phyloP scores from a whole-genome alignment of 306 rosid species.

The Phaseolus lunatus region DNA sequence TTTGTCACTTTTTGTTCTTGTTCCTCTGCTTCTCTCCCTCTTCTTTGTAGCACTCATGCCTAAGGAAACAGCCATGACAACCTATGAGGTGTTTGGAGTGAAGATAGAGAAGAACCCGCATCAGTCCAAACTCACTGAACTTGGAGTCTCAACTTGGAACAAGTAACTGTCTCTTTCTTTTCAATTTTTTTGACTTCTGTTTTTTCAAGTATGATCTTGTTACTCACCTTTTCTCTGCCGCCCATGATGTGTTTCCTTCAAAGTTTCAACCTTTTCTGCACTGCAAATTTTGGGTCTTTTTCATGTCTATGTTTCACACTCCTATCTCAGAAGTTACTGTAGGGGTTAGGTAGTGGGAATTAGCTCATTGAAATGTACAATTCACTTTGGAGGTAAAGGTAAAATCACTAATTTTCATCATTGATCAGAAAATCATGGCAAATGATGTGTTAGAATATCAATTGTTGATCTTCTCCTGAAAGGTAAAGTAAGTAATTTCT shows the following conservation, averaged over 20 bases:
- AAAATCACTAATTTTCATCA: neutral
- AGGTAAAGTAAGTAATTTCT: neutral
- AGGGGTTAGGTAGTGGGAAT: neutral
- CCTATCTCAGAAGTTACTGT: neutral
- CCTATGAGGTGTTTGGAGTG: slow-evolving; percentile 74
- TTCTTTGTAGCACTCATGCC: slow-evolving; percentile 5
- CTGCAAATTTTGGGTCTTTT: slow-evolving; percentile 40
- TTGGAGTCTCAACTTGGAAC: slow-evolving; percentile 77
- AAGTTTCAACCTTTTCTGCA: slow-evolving; percentile 40
- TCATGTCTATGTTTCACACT: neutral
- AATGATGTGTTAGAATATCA: neutral
- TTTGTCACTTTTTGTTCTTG: slow-evolving; percentile 26
- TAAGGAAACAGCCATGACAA: slow-evolving; percentile 47
- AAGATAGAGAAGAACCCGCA: slow-evolving; percentile 79
- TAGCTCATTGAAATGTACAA: neutral
- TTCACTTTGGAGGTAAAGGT: neutral
- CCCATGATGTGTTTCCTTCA: slow-evolving; percentile 7
- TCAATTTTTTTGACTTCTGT: neutral
- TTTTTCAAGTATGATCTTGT: neutral
- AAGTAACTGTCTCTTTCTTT: slow-evolving; percentile 52
- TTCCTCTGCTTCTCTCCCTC: slow-evolving; percentile 51
- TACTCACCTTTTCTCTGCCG: slow-evolving; percentile 15
- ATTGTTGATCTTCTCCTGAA: neutral
- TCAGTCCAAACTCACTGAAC: slow-evolving; percentile 69
- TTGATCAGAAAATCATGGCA: neutral